phyloP scores from a whole-genome alignment of 73 alveolate species.

The Tetrahymena elliotti region DNA sequence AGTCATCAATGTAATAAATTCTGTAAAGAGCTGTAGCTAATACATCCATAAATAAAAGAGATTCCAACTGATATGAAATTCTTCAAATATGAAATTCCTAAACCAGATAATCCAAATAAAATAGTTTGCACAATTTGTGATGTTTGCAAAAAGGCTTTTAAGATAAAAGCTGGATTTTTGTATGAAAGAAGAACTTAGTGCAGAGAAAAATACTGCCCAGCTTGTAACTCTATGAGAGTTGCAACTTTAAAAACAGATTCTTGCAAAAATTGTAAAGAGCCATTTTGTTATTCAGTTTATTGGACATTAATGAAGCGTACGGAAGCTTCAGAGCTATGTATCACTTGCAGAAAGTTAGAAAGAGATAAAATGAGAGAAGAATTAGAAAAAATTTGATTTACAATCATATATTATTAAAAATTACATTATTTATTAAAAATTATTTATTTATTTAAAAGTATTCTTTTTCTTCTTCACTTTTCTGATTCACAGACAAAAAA shows the following conservation, averaged over 20 bases:
- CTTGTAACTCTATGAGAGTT: conserved; percentile 40
- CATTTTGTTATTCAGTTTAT: conserved; percentile 47
- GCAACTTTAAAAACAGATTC: conserved; percentile 34
- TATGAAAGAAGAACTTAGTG: conserved; percentile 30
- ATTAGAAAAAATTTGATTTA: background rate
- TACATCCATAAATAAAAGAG: conserved; percentile 40
- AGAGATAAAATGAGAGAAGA: conserved; percentile 28
- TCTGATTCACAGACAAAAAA: background rate
- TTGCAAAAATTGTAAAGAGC: conserved; percentile 41
- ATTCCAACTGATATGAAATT: conserved; percentile 18
- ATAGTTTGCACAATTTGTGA: conserved; percentile 44
- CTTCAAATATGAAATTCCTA: conserved; percentile 32
- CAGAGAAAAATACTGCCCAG: conserved; percentile 41
- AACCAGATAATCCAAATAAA: conserved; percentile 32
- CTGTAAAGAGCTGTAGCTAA: conserved; percentile 44
- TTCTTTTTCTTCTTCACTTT: background rate
- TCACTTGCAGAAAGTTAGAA: conserved; percentile 42
- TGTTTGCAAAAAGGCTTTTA: conserved; percentile 48
- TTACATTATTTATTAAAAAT: too few species aligned
- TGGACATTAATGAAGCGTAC: conserved; percentile 35
- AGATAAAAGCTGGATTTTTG: conserved; percentile 21
- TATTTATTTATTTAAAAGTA: too few species aligned
- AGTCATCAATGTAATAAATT: conserved; percentile 50
- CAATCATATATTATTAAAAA: too few species aligned
- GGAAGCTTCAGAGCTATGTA: conserved; percentile 40